These are phyloP conservation scores for Aspergillus transmontanensis DNA, from an alignment of 2,329 filamentous ascomycete species.

Conservation along the genomic window DNA sequence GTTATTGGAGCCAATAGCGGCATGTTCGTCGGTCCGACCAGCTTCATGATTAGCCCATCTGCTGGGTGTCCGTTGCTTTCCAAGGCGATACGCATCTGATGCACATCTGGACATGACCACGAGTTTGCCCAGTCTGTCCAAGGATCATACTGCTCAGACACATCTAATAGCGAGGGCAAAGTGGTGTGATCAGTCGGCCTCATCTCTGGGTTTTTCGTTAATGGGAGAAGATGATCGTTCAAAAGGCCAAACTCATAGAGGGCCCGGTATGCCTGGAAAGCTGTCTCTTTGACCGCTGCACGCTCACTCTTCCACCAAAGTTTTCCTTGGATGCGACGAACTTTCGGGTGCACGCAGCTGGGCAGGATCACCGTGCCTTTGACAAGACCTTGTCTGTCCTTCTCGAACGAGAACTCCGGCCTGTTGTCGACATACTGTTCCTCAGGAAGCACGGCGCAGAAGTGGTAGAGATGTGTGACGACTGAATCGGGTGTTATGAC, in stretches of 20 bases:
- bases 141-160: slow-evolving; percentile 33
- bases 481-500: slow-evolving; percentile 73
- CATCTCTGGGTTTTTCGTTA: slow-evolving; percentile 35
- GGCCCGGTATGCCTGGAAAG: slow-evolving; percentile 74
- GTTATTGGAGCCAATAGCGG: slow-evolving; percentile 25
- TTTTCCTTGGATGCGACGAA: slow-evolving; percentile 58
- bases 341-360: slow-evolving; percentile 62
- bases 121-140: slow-evolving; percentile 31
- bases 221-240: slow-evolving; percentile 76
- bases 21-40: slow-evolving; percentile 23
- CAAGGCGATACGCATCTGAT: slow-evolving; percentile 27
- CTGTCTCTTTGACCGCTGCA: slow-evolving; percentile 76
- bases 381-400: slow-evolving; percentile 21
- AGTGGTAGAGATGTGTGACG: slow-evolving; percentile 76
- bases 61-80: slow-evolving; percentile 13
- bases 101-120: slow-evolving; percentile 26
- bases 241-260: slow-evolving; percentile 73
- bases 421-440: slow-evolving; percentile 62
- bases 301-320: slow-evolving; percentile 69
- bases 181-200: slow-evolving; percentile 11
- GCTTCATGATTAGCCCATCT: slow-evolving; percentile 21
- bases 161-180: slow-evolving; percentile 26
- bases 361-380: slow-evolving; percentile 71
- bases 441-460: slow-evolving; percentile 66
- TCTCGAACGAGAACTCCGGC: slow-evolving; percentile 63